Percentiles rank a stretch among this genome's conserved stretches.
These are phyloP conservation scores for Dictyostelium brefeldianum DNA, from an alignment of 78 protist genomes.

Conservation along the genomic window DNA sequence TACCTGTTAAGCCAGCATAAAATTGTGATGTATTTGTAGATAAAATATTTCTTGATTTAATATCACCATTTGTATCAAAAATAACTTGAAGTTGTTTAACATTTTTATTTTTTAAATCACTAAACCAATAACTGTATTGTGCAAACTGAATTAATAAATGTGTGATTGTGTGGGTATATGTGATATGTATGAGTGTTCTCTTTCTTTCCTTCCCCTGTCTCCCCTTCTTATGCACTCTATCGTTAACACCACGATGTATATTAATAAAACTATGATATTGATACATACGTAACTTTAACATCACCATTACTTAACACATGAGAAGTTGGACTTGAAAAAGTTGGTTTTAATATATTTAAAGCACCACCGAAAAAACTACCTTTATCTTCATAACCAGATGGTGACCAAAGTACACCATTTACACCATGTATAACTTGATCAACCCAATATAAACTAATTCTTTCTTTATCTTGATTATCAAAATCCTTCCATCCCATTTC, in stretches of 20 bases:
- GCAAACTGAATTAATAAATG: not conserved
- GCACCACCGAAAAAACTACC: not conserved
- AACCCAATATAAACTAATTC: conserved; percentile 38
- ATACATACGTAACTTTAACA: conserved; percentile 15
- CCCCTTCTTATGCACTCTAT: too few relatives aligned
- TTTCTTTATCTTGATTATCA: conserved; percentile 2
- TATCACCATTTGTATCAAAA: conserved; percentile 48
- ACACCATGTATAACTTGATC: conserved; percentile 25
- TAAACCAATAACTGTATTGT: conserved; percentile 2
- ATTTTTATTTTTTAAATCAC: not conserved
- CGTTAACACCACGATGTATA: too few relatives aligned
- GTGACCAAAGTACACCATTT: conserved; percentile 13
- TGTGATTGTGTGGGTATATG: not conserved
- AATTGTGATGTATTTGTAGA: not conserved
- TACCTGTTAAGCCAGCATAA: not conserved
- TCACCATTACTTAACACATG: not conserved
- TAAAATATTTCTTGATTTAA: conserved; percentile 19
- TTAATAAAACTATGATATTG: too few relatives aligned
- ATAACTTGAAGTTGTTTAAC: not conserved
- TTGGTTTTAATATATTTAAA: conserved; percentile 20
- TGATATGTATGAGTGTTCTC: too few relatives aligned
- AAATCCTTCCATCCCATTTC: conserved; percentile 53
- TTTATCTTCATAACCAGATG: conserved; percentile 33
- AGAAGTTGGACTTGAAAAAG: not conserved
- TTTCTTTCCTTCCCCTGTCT: too few relatives aligned